Conservation (phyloP, 768 basidiomycete species). For the Mycena alexandri region DNA sequence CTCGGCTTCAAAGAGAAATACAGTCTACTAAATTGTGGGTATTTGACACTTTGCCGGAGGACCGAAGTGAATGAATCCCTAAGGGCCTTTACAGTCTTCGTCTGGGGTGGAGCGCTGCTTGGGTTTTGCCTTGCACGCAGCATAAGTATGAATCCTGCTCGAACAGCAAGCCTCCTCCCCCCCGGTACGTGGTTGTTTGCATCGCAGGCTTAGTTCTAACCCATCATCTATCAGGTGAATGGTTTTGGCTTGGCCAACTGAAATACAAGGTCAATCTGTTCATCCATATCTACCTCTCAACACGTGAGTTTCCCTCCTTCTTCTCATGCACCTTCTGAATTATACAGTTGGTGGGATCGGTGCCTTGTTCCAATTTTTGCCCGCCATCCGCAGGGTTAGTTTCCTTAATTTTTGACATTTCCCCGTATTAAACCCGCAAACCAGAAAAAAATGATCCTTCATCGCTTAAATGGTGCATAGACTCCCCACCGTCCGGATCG, state of each 20-base stretch:
- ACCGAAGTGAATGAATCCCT: not conserved
- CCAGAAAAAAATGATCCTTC: slow-evolving; percentile 39
- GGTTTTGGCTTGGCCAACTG: slow-evolving; percentile 39
- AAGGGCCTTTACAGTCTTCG: slow-evolving; percentile 32
- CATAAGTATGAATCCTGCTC: slow-evolving; percentile 33
- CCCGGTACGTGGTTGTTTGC: not conserved
- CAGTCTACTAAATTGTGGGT: slow-evolving; percentile 40
- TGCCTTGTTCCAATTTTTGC: slow-evolving; percentile 42
- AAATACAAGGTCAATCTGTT: slow-evolving; percentile 40
- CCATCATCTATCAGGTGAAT: slow-evolving; percentile 39
- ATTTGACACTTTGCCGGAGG: no score
- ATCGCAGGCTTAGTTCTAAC: not conserved
- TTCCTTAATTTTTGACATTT: not conserved
- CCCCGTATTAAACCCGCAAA: not conserved
- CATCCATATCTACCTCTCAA: slow-evolving; percentile 44
- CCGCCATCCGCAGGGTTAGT: slow-evolving; percentile 40
- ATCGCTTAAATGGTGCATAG: slow-evolving; percentile 40
- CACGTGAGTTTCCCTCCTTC: slow-evolving; percentile 29
- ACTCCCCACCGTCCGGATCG: not conserved
- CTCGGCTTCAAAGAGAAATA: slow-evolving; percentile 42
- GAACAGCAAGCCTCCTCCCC: not conserved
- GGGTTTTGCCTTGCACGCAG: slow-evolving; percentile 42
- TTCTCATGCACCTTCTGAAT: not conserved
- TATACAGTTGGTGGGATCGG: slow-evolving; percentile 41
- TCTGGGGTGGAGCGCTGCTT: slow-evolving; percentile 43